These are phyloP conservation scores for Macrotyloma uniflorum DNA, from an alignment of 306 rosid species.

Conservation along the genomic window DNA sequence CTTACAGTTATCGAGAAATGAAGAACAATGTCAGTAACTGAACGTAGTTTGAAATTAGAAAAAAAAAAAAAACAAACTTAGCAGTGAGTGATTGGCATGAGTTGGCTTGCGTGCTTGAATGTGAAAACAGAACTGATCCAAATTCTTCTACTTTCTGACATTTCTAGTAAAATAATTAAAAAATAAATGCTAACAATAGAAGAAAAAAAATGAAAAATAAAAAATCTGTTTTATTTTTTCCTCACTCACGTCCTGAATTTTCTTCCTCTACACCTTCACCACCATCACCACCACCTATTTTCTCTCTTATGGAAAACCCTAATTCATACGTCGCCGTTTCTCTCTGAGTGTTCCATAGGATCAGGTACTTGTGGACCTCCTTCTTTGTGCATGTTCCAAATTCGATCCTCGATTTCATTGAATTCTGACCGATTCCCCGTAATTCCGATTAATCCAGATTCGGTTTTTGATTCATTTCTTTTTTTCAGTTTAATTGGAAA, in stretches of 20 bases:
- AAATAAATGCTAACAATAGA: neutral
- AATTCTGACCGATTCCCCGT: slow-evolving; percentile 6
- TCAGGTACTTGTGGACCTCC: slow-evolving; percentile 58
- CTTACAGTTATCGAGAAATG: neutral
- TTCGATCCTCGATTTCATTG: slow-evolving; percentile 33
- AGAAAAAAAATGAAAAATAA: neutral
- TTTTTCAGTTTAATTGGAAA: slow-evolving; percentile 27
- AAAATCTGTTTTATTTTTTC: slow-evolving; percentile 33
- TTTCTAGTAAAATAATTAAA: neutral
- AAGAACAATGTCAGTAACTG: too few species aligned
- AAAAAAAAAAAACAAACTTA: neutral
- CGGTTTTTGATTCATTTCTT: slow-evolving; percentile 16
- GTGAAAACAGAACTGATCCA: slow-evolving; percentile 24
- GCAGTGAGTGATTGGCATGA: neutral
- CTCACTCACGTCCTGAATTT: slow-evolving; percentile 41
- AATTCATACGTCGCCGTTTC: slow-evolving; percentile 45
- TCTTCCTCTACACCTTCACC: slow-evolving; percentile 40
- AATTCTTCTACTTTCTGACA: slow-evolving; percentile 26
- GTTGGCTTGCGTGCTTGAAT: neutral
- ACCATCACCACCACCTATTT: slow-evolving; percentile 24
- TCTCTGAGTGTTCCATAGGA: slow-evolving; percentile 30
- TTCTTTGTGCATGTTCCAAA: slow-evolving; percentile 10
- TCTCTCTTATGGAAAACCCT: slow-evolving; percentile 59
- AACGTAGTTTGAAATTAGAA: neutral
- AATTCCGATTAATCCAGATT: slow-evolving; percentile 44